Conservation (phyloP, 108 stramenopile genomes). For the Cafeteria roenbergensis region DNA sequence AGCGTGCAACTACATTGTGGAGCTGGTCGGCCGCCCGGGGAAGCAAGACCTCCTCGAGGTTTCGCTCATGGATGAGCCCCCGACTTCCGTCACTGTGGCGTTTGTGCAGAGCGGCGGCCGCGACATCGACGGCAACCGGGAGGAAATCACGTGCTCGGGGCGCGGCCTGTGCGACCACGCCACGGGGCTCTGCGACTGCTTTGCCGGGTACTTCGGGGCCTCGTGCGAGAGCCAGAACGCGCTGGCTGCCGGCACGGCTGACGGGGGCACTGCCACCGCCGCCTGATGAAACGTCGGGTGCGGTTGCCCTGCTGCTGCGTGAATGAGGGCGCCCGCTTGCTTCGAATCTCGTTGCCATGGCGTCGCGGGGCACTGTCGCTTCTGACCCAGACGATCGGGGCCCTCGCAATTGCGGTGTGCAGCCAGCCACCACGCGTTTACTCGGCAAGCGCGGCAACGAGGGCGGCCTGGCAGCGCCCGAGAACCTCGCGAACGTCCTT, state of each 20-base stretch:
- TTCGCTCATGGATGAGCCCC: neutral
- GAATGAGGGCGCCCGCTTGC: no score
- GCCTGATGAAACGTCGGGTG: no score
- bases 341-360: no score
- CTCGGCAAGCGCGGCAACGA: no score
- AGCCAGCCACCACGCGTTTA: no score
- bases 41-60: slow-evolving; percentile 3
- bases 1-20: neutral
- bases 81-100: no score
- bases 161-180: slow-evolving; percentile 51
- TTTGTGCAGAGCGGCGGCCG: neutral
- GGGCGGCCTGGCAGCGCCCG: no score
- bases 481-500: no score
- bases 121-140: neutral
- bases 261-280: neutral
- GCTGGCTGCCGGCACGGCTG: neutral
- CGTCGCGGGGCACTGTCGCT: no score
- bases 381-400: no score
- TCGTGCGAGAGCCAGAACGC: slow-evolving; percentile 7
- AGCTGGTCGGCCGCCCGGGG: neutral
- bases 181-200: slow-evolving; percentile 58
- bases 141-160: neutral
- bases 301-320: no score
- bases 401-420: no score
- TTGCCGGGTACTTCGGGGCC: slow-evolving; percentile 40